Evolutionary conservation across 257 asterid genomes (phyloP), one percentile per base, ranked within the genome.

Genomic region (Capsicum rhomboideum): DNA sequence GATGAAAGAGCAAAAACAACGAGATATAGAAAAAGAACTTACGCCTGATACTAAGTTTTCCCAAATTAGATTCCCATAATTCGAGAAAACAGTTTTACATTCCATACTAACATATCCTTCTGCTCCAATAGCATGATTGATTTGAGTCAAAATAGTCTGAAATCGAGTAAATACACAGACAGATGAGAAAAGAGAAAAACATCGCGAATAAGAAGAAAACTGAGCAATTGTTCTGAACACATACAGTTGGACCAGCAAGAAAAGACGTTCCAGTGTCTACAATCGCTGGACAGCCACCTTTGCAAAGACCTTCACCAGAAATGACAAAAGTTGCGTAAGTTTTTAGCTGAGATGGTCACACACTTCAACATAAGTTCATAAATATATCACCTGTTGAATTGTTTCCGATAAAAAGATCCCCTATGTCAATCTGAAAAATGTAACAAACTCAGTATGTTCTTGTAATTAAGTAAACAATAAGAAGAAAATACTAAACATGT

Each of bases 191-290:
- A 63, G 37, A 66, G 26, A 54, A 14, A 55, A 37, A 58, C n/a
- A 0, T 6, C 5, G 8, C 11, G 18, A 34, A 53, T 56, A 58
- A 42, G 56, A 80, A 80, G 44, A 58, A n/a, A 63, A n/a, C n/a
- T 21, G 68, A 56, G 40, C 26, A 59, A 28, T 21, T 2, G 6
- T 40, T 34, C 11, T 9, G 49, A 37, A 80, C 21, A 63, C 87
- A 82, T 89, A 89, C 91, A 29, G 89, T 89, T 28, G 91, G 91
- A 87, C 91, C 90, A 80, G 91, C 88, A 55, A 89, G 78, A 58
- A 89, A 86, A 16, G 91, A 83, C 53, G 91, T 87, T 69, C 91
- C 91, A 3, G 91, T 63, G 77, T 89, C 91, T 58, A 89, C 90
- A 56, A 89, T 83, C n/a, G 91, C 91, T 46, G 88, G 84, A 83